Base-by-base conservation (phyloP, 495 filamentous ascomycete species). In the Penicillium tannophilum region DNA sequence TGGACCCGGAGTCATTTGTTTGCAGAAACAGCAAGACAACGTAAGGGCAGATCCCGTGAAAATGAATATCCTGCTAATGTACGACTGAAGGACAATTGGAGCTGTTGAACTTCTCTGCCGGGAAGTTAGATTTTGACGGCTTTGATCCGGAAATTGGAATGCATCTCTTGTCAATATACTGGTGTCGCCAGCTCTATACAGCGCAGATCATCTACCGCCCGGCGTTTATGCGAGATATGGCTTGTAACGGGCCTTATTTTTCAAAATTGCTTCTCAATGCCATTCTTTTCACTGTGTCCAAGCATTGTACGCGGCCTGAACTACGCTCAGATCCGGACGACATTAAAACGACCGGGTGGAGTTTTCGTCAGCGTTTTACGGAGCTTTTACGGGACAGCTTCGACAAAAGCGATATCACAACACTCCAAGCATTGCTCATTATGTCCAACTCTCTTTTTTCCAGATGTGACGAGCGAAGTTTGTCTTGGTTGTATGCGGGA, bases 251-350 rank as follows among this genome's bases (percentile, higher is more conserved):
- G 1, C 76, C 76, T 3, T 79, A 80, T 43, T 79, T 77, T 49
- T 77, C 74, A 2, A 77, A 74, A 48, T 54, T 82, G 0, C 69
- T 81, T 0, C 64, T 81, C 0, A 81, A 81, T 54, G 76, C 79
- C 7, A 80, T 82, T 6, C 75, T 75, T 24, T 81, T 75, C 50
- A 66, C 59, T 0, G 71, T 73, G 0, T 76, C 75, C 2, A 78
- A 79, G 46, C 71, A 70, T 52, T 71, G 71, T 36, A 14, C 62
- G 8, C 58, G 71, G 4, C 52, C 52, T 2, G 71, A 77, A 20
- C 51, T 79, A 12, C 67, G 74, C 19, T 55, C 57, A 2, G 69
- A 79, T 45, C 65, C 73, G 3, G 58, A 63, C 12, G 72, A 78
- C 46, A 63, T 67, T 6, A 65, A 58, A 6, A 76, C 72, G 0